Evolutionary conservation across 1,284 basidiomycete genomes (phyloP), one percentile per base, ranked within the genome.

Genomic region (Pseudozyma tsukubaensis): DNA sequence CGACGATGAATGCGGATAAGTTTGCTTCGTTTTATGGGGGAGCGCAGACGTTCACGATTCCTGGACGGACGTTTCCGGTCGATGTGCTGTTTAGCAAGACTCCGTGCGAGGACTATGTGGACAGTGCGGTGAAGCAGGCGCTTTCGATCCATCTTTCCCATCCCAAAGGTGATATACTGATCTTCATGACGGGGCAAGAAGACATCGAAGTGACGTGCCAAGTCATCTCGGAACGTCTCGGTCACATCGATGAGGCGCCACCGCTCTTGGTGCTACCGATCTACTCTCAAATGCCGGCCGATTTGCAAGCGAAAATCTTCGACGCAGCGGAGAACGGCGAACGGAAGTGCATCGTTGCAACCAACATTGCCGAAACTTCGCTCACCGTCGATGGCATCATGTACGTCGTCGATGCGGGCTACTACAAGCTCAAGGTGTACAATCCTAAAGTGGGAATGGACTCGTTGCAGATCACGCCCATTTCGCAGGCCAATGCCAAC

Each of bases 121-220:
- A 99, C 81, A 91, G 92, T 69, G 92, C 97, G 0, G 95, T 99
- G 72, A 99, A 98, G 86, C 95, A 99, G 86, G 92, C 97, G 8
- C 88, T 99, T 9, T 93, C 96, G 80, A 98, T 99, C 54, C 97
- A 99, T 83, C 87, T 99, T 24, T 94, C 94, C 0, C 89, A 92
- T 18, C 94, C 94, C n/a, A 90, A 90, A 0, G 97, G 97, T 6
- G 97, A 99, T 86, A 93, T 99, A 60, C 88, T 99, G 39, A 94
- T 99, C 14, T 99, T 99, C 85, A 99, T 99, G 96, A 99, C 97
- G 29, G 97, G 97, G 59, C 97, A 99, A 86, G 97, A 99, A 86
- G 97, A 99, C 84, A 99, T 99, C 71, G 94, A 98, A 85, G 79
- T 80, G 13, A 80, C 77, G 12, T 82, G 79, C 32, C 71, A 76